These are phyloP conservation scores for Exophiala spinifera DNA, from an alignment of 2,329 filamentous ascomycete genomes.

Conservation along the genomic window DNA sequence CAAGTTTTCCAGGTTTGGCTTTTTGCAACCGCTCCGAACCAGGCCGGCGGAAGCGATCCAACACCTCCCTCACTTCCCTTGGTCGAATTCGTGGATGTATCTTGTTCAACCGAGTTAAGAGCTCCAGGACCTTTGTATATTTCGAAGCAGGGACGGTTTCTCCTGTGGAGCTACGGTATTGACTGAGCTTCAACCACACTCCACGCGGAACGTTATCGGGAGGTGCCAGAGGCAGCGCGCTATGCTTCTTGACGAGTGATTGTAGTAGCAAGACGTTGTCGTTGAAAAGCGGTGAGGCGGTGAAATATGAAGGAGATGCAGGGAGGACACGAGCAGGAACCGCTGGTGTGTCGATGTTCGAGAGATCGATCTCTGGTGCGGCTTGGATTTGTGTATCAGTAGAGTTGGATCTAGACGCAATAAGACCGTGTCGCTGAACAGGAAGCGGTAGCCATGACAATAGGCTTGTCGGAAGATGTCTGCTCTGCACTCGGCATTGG, in stretches of 20 bases:
- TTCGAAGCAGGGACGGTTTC: constrained; percentile 73
- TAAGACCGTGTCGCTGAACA: constrained; percentile 12
- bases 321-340: constrained; percentile 72
- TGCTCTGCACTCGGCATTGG: constrained; percentile 14
- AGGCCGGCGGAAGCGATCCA: constrained; percentile 70
- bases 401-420: constrained; percentile 21
- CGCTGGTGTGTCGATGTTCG: constrained; percentile 19
- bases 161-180: constrained; percentile 69
- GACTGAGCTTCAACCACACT: constrained; percentile 74
- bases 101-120: constrained; percentile 76
- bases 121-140: constrained; percentile 71
- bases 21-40: constrained; percentile 68
- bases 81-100: constrained; percentile 80
- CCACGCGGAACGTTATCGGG: constrained; percentile 66
- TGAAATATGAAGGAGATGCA: constrained; percentile 90
- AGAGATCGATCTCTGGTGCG: constrained; percentile 46
- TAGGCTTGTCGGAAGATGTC: constrained; percentile 2
- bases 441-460: constrained; percentile 5
- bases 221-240: constrained; percentile 66
- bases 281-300: constrained; percentile 77
- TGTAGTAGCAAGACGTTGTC: constrained; percentile 76
- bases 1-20: constrained; percentile 63
- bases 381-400: constrained; percentile 32
- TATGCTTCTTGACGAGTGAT: constrained; percentile 67
- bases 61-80: constrained; percentile 60